Conservation (phyloP, 352 stramenopile species). For the Phytopythium montanum region DNA sequence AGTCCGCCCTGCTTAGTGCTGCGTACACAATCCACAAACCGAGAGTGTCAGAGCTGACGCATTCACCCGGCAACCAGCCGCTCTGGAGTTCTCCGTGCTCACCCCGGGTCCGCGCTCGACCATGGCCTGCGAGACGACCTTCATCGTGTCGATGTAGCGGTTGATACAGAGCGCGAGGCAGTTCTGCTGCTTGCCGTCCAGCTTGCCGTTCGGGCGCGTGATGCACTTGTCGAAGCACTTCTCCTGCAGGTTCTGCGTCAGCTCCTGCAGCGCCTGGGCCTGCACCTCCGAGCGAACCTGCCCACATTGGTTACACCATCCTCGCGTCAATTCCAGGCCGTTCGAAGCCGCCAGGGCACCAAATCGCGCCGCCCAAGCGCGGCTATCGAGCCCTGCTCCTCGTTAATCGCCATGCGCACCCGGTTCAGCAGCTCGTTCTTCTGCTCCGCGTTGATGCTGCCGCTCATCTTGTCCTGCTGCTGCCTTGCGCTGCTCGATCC, state of each 20-base stretch:
- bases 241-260: conserved; percentile 85
- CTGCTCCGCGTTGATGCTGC: conserved; percentile 75
- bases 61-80: neutral
- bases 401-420: conserved; percentile 26
- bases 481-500: neutral
- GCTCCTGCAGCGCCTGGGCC: conserved; percentile 77
- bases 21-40: neutral
- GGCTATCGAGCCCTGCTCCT: neutral
- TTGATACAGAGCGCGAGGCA: conserved; percentile 88
- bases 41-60: neutral
- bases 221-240: conserved; percentile 92
- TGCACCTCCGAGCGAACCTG: conserved; percentile 83
- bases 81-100: neutral
- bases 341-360: neutral
- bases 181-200: conserved; percentile 90
- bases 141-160: conserved; percentile 91
- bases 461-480: conserved; percentile 44
- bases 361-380: neutral
- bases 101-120: conserved; percentile 67
- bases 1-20: neutral
- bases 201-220: conserved; percentile 68
- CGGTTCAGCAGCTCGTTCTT: conserved; percentile 84
- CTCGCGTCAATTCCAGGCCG: conserved; percentile 4
- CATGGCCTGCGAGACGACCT: conserved; percentile 84
- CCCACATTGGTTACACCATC: conserved; percentile 8